Evolutionary conservation across 2,329 filamentous ascomycete genomes (phyloP), one percentile per base, ranked within the genome.

Genomic region (Karstenula rhodostoma): DNA sequence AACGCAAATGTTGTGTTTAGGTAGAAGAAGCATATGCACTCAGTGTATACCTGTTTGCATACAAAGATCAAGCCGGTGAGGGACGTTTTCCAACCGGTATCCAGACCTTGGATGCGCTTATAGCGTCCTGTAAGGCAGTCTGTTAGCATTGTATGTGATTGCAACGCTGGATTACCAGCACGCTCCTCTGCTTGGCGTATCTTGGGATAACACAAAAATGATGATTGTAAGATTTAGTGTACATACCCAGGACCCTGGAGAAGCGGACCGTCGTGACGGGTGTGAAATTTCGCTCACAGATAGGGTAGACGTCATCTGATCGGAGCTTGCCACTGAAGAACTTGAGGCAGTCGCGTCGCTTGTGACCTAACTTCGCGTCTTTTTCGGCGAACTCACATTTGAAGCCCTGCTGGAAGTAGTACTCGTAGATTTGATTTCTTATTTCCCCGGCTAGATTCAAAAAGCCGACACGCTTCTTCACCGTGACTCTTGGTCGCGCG

Each of bases 371-470:
- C 13, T 58, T 42, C 32, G 50, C 42, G 13, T 63, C 57, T 55
- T 61, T 58, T 43, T 65, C 64, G 10, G 61, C 67, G 35, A 77
- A 60, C 57, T 77, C 73, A 57, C 70, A 72, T 33, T 62, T 65
- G 51, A 68, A 67, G 48, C 60, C 59, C n/a, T 71, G 50, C 37
- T 63, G 49, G 56, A 77, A 77, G 66, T 74, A 77, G 65, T 69
- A 72, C 9, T 54, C 59, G 67, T 84, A 87, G 51, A 87, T 83
- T 1, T 73, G 67, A 60, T 77, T 76, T 57, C 85, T 81, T 15
- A 87, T 65, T 67, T 87, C 85, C 17, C 79, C 78, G 0, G 85
- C 84, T 0, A 86, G 67, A 1, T 64, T 55, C 4, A 78, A 65
- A 58, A 79, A 78, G 25, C 71, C 69, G n/a, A n/a, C 10, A 23